Evolutionary conservation across 257 asterid genomes (phyloP), one percentile per base, ranked within the genome.

Genomic region (Solanum dulcamara): DNA sequence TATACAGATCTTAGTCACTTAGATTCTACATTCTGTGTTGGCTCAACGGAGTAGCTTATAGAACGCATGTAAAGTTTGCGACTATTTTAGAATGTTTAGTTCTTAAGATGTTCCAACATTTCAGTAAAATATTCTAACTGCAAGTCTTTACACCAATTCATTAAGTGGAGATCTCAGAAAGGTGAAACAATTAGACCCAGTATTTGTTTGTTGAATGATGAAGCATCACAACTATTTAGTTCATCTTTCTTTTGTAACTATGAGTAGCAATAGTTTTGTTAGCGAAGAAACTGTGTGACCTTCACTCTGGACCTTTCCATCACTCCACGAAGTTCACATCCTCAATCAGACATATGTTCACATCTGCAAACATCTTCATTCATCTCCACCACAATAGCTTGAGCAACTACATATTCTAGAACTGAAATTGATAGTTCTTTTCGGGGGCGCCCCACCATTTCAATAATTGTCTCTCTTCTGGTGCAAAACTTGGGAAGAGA

Each of bases 351-450:
- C 44, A 48, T 44, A 79, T 48, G 64, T 48, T 48, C 2, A 11
- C 83, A 79, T 48, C 66, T 77, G 83, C 64, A 46, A 17, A 14
- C 46, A 50, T 46, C 62, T 46, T 15, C 18, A 28, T 48, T 28
- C 62, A 32, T 46, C 42, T 77, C 26, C 26, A 15, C 42, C 64
- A 44, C 66, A 28, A 48, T 42, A 37, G 35, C 67, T 37, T 71
- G 86, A 38, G 26, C 24, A 84, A 55, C 50, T 81, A 9, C 79
- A 44, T 75, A 67, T 68, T 62, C 64, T 85, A 74, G 87, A 68
- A 14, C 68, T 82, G 51, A 53, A 71, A 77, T 81, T 85, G 86
- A 81, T 81, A 51, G 87, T 88, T 79, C 11, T 83, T 90, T 67
- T 81, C 83, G 48, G 83, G 86, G 83, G 59, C 68, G 4, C 74